Evolutionary conservation across 1,284 basidiomycete genomes (phyloP).

Genomic region (Sporisorium reilianum): DNA sequence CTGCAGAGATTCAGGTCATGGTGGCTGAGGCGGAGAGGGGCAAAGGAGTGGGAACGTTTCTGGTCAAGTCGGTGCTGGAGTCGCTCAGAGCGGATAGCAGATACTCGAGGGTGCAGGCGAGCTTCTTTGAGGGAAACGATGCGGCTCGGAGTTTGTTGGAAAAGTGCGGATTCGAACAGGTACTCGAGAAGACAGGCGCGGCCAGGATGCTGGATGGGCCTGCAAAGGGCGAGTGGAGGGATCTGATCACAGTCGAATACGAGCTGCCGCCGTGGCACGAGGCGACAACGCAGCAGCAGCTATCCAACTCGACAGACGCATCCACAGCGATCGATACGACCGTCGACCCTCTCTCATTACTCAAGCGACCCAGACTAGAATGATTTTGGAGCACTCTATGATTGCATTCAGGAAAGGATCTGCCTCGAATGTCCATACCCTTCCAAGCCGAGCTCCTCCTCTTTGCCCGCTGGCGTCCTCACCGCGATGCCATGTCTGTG

Average conservation of each 20-base stretch:
- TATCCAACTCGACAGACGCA: neutral
- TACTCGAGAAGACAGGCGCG: neutral
- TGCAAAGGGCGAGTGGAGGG: conserved; percentile 27
- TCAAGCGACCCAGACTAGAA: conserved; percentile 29
- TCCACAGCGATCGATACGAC: conserved; percentile 15
- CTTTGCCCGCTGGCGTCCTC: conserved; percentile 29
- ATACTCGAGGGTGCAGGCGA: conserved; percentile 38
- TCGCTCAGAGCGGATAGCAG: conserved; percentile 17
- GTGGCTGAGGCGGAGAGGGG: conserved; percentile 36
- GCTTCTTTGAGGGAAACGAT: conserved; percentile 31
- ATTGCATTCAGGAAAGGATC: neutral
- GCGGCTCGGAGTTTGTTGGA: conserved; percentile 22
- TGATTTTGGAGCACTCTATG: neutral
- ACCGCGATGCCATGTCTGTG: conserved; percentile 40
- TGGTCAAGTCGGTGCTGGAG: conserved; percentile 26
- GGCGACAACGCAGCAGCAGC: conserved; percentile 1
- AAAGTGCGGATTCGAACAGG: conserved; percentile 15
- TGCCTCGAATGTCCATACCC: conserved; percentile 44
- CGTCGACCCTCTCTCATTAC: conserved; percentile 27
- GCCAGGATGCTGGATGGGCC: conserved; percentile 43
- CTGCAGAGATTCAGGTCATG: conserved; percentile 34
- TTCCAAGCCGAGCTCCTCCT: conserved; percentile 46
- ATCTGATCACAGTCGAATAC: conserved; percentile 28
- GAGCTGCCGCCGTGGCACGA: conserved; percentile 18
- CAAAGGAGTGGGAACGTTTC: conserved; percentile 20